These are phyloP conservation scores for Colletotrichum shisoi DNA, from an alignment of 2,329 filamentous ascomycete species.

Conservation along the genomic window DNA sequence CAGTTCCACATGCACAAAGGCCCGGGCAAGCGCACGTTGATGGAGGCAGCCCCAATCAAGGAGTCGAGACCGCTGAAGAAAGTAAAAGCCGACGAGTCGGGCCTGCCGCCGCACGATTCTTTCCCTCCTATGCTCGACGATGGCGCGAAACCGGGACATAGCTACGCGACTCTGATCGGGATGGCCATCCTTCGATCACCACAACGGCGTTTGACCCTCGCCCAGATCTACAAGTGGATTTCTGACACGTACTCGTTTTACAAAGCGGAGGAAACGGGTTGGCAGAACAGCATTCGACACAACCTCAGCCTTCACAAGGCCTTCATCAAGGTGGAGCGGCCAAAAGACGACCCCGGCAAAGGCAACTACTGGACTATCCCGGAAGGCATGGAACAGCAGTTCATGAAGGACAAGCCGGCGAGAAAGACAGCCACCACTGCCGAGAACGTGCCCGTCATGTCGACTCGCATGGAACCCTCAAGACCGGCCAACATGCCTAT, in stretches of 20 bases:
- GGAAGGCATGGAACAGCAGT: conserved; percentile 85
- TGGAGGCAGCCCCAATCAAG: conserved; percentile 77
- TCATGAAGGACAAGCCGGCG: conserved; percentile 83
- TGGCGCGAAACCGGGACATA: conserved; percentile 86
- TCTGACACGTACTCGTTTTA: conserved; percentile 95
- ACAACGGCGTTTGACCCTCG: conserved; percentile 82
- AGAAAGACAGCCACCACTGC: conserved; percentile 65
- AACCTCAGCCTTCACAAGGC: conserved; percentile 97
- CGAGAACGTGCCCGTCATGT: conserved; percentile 67
- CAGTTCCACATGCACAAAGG: conserved; percentile 60
- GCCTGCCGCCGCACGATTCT: conserved; percentile 75
- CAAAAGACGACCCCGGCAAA: conserved; percentile 96
- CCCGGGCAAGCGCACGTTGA: conserved; percentile 67
- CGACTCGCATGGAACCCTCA: conserved; percentile 62
- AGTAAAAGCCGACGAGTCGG: conserved; percentile 65
- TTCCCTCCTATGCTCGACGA: conserved; percentile 86
- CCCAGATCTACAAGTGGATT: conserved; percentile 99
- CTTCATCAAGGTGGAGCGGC: conserved; percentile 92
- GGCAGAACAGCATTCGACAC: conserved; percentile 99
- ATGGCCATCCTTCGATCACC: conserved; percentile 94
- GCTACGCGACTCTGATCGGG: conserved; percentile 93
- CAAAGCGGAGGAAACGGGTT: conserved; percentile 81
- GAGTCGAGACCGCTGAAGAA: conserved; percentile 75
- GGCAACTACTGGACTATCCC: conserved; percentile 97
- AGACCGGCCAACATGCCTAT: conserved; percentile 52